phyloP scores from a whole-genome alignment of 139 green algal species.

The Closterium sp. region DNA sequence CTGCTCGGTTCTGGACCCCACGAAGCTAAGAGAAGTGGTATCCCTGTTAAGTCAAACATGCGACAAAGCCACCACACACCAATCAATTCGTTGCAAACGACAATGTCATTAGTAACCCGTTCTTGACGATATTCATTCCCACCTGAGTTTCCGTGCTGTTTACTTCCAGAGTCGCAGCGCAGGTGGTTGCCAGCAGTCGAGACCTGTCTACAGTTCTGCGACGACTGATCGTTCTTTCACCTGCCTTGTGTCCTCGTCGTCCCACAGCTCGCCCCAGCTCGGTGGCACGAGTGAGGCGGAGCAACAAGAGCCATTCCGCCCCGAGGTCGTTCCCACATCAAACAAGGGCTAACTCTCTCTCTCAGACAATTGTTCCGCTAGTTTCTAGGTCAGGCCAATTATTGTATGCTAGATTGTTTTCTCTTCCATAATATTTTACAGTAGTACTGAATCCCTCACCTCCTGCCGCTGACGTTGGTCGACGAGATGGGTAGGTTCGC shows the following conservation, averaged over 20 bases:
- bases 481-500: background rate
- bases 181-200: background rate
- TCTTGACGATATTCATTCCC: background rate
- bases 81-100: background rate
- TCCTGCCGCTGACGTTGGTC: no score
- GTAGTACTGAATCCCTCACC: no score
- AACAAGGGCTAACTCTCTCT: background rate
- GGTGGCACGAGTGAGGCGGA: background rate
- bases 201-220: background rate
- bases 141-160: background rate
- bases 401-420: no score
- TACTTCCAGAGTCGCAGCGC: background rate
- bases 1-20: background rate
- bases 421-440: no score
- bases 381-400: background rate
- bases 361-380: background rate
- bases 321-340: background rate
- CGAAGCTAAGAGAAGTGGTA: background rate
- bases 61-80: background rate
- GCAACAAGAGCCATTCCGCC: background rate
- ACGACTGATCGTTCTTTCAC: background rate
- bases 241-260: background rate
- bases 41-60: background rate
- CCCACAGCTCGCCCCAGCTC: no score
- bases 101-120: background rate